These are phyloP conservation scores for Lipomyces starkeyi DNA, from an alignment of 805 yeast genomes.

Conservation along the genomic window DNA sequence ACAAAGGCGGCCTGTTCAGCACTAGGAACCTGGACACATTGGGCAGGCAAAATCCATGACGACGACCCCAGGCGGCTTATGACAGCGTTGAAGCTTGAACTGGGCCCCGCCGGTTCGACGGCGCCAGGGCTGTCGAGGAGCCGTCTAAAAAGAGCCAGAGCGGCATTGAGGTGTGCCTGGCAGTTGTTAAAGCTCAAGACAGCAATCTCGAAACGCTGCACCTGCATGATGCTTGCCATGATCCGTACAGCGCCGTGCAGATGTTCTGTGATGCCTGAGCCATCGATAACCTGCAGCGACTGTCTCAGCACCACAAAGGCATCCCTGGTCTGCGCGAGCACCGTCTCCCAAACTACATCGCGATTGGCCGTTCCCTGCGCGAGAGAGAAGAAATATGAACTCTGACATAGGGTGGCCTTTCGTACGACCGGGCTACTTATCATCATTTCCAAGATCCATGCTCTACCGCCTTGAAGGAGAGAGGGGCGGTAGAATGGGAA, in stretches of 20 bases:
- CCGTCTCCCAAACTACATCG: background rate
- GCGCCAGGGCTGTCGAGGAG: background rate
- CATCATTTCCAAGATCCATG: background rate
- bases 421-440: background rate
- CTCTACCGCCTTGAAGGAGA: background rate
- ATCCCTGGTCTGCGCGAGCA: background rate
- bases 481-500: slow-evolving; percentile 3
- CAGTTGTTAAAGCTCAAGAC: background rate
- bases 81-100: background rate
- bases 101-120: background rate
- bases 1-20: background rate
- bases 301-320: background rate
- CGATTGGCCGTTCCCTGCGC: background rate
- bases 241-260: background rate
- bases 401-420: background rate
- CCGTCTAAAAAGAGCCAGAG: background rate
- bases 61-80: background rate
- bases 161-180: background rate
- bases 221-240: background rate
- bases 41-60: background rate
- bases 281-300: background rate
- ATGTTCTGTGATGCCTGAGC: background rate
- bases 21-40: background rate
- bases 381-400: background rate
- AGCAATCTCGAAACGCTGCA: background rate